Evolutionary conservation across 2,329 filamentous ascomycete species (phyloP).

Genomic region (Monilinia laxa): DNA sequence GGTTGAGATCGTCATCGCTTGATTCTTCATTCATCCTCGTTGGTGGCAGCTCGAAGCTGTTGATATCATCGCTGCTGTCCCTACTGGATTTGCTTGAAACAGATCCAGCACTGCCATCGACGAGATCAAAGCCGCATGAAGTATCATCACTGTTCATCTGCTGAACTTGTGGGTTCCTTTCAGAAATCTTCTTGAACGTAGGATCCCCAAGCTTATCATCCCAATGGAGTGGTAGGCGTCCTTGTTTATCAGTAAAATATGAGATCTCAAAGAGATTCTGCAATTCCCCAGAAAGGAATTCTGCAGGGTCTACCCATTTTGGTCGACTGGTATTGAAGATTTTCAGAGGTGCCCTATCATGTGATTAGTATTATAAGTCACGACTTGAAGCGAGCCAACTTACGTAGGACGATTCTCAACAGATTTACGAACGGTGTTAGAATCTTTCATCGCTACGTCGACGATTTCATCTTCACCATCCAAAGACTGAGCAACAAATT

Average conservation of each 20-base stretch:
- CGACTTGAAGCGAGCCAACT: background rate
- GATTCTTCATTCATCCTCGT: conserved; percentile 62
- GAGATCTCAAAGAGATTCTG: conserved; percentile 76
- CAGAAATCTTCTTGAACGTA: conserved; percentile 51
- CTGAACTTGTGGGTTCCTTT: conserved; percentile 43
- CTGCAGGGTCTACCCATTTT: conserved; percentile 52
- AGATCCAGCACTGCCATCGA: conserved; percentile 46
- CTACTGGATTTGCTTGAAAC: conserved; percentile 12
- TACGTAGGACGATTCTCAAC: conserved; percentile 17
- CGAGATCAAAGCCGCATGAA: conserved; percentile 26
- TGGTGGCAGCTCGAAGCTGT: conserved; percentile 28
- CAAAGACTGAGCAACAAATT: conserved; percentile 74
- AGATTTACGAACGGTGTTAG: conserved; percentile 36
- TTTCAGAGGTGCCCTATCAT: conserved; percentile 25
- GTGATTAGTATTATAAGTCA: background rate
- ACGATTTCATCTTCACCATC: conserved; percentile 89
- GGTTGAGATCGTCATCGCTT: conserved; percentile 48
- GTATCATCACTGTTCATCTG: conserved; percentile 28
- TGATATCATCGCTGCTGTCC: conserved; percentile 50
- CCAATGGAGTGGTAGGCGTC: conserved; percentile 70
- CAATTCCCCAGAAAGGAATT: conserved; percentile 60
- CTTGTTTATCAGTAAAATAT: conserved; percentile 58
- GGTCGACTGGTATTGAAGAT: conserved; percentile 44
- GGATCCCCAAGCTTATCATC: conserved; percentile 59
- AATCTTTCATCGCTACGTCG: conserved; percentile 81